Base-by-base conservation (phyloP, 2,329 filamentous ascomycete genomes). In the Phyllosticta citriasiana region DNA sequence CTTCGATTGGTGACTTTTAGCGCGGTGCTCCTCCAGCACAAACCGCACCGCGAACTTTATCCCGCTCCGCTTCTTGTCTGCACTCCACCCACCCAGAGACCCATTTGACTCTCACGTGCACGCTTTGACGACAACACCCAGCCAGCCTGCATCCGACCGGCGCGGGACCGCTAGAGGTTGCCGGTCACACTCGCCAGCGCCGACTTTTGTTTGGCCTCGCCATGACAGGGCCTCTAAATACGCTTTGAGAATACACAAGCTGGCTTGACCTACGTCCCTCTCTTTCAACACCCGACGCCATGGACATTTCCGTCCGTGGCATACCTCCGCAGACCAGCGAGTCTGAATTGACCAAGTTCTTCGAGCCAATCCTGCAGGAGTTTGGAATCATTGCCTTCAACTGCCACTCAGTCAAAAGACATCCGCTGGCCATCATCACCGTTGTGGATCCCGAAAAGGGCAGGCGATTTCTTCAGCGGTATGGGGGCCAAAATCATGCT, bases 281-380 rank as follows among this genome's bases (percentile, higher is more conserved):
- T 40, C 16, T 47, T 47, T 16, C 33, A 12, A 47, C 40, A n/a
- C 4, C 33, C 54, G 54, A n/a, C 59, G 53, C 19, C 35, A 80
- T 82, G 79, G 79, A 82, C 61, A 71, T 82, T 35, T 75, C 78
- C 65, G 67, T 80, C 9, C 67, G 68, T 12, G 74, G 76, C 56
- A 65, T 82, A 0, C 78, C 78, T 1, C 35, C 65, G 2, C 68
- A 76, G 22, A 67, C 74, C 27, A 80, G 76, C 9, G 70, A 76
- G 16, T 72, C 76, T 27, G 71, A 77, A 51, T 64, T 83, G 10
- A 68, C 70, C 16, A 65, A 72, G 0, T 76, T 73, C 55, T 72
- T 83, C 14, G 67, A 69, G 19, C 68, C 71, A 0, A 67, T 70
- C 14, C 68, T 83, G 6, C 63, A 59, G 5, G 61, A 67, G 1